A percentile compares a stretch with the other conserved stretches of the same genome.
These are phyloP conservation scores for Chaetomium sp. DNA, from an alignment of 2,329 filamentous ascomycete genomes.

Conservation along the genomic window DNA sequence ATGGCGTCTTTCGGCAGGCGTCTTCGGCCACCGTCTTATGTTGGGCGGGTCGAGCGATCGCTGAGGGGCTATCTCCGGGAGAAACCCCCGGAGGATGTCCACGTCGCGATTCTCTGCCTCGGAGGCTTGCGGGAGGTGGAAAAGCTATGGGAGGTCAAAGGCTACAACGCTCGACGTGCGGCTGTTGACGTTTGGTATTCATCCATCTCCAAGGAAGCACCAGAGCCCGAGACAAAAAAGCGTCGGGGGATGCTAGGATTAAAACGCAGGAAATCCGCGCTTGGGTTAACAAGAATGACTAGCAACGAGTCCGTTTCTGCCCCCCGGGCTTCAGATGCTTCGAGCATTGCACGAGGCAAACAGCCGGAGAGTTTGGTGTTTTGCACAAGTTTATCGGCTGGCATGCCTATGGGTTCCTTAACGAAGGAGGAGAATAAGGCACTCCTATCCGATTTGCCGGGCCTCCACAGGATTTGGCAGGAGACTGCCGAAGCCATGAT, in stretches of 20 bases:
- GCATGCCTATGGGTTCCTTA: conserved; percentile 56
- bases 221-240: conserved; percentile 39
- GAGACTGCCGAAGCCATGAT: conserved; percentile 57
- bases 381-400: conserved; percentile 51
- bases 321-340: conserved; percentile 10
- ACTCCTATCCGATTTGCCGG: conserved; percentile 50
- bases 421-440: conserved; percentile 43
- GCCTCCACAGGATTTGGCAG: conserved; percentile 56
- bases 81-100: conserved; percentile 55
- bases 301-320: conserved; percentile 13
- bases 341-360: conserved; percentile 25
- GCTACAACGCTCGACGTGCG: conserved; percentile 53
- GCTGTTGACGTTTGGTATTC: conserved; percentile 57
- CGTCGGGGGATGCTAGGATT: conserved; percentile 48
- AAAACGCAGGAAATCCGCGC: conserved; percentile 52
- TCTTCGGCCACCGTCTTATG: conserved; percentile 57
- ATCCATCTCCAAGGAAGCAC: conserved; percentile 40
- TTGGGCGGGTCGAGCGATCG: conserved; percentile 55
- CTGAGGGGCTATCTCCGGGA: conserved; percentile 58
- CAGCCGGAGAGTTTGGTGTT: conserved; percentile 43
- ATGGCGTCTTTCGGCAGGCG: conserved; percentile 59
- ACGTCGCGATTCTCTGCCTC: conserved; percentile 53
- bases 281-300: conserved; percentile 29
- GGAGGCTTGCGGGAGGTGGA: conserved; percentile 58
- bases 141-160: conserved; percentile 59